Percentiles rank a stretch among this genome's conserved stretches.
Evolutionary conservation across 164 flowering plant species (phyloP).

Genomic region (Cinnamomum micranthum): DNA sequence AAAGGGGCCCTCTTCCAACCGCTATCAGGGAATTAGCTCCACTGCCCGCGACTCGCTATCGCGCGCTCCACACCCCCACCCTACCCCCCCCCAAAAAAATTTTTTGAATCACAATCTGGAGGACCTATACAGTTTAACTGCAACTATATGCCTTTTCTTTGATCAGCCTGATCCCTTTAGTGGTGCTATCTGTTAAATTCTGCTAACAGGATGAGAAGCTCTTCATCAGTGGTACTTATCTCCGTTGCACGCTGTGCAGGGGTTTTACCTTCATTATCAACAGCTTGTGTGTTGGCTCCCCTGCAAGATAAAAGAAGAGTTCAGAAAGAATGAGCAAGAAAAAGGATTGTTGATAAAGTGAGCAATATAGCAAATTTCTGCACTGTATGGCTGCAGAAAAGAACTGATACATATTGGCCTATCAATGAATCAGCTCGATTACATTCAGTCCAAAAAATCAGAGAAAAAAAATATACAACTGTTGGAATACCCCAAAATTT

Average conservation of each 20-base stretch:
- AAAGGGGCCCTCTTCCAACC: too few species aligned
- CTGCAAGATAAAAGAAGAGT: slow-evolving; percentile 31
- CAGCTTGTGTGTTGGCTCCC: slow-evolving; percentile 60
- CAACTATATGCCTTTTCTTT: not conserved
- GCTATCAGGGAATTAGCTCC: too few species aligned
- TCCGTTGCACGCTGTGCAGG: slow-evolving; percentile 47
- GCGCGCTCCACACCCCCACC: slow-evolving; percentile 7
- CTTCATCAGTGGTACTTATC: slow-evolving; percentile 40
- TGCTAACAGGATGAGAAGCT: slow-evolving; percentile 51
- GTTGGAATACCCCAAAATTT: too few species aligned
- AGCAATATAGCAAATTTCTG: not conserved
- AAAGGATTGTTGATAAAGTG: not conserved
- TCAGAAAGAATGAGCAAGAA: not conserved
- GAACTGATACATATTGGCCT: too few species aligned
- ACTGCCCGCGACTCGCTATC: not conserved
- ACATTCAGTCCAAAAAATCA: too few species aligned
- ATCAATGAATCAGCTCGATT: too few species aligned
- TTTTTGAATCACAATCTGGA: not conserved
- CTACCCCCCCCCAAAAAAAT: slow-evolving; percentile 17
- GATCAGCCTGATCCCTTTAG: slow-evolving; percentile 2
- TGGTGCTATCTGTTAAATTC: slow-evolving; percentile 43
- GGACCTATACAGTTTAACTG: too few species aligned
- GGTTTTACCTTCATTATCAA: slow-evolving; percentile 54
- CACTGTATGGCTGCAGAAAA: too few species aligned
- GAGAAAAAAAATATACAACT: too few species aligned